These are phyloP conservation scores for Populus tomentosa DNA, from an alignment of 441 rosid genomes.

Conservation along the genomic window DNA sequence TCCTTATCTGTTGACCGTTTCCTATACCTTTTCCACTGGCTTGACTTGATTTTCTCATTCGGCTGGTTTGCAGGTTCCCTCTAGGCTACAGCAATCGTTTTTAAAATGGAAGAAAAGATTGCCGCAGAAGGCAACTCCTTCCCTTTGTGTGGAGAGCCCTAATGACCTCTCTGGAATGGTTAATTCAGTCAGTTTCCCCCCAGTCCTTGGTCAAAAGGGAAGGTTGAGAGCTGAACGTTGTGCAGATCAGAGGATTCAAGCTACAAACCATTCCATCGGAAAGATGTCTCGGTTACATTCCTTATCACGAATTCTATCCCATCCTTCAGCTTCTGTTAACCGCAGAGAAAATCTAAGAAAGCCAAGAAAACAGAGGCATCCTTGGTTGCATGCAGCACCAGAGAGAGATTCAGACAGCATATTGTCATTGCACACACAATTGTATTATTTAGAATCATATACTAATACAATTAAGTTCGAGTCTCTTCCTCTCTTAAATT, in stretches of 20 bases:
- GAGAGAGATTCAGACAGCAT: no score
- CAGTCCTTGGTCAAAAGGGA: conserved; percentile 18
- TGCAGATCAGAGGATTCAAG: conserved; percentile 18
- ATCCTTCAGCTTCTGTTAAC: no score
- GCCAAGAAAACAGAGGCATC: no score
- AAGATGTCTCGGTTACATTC: conserved; percentile 42
- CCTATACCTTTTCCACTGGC: neutral
- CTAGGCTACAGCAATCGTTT: conserved; percentile 46
- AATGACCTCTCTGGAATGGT: conserved; percentile 12
- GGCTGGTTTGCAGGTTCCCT: conserved; percentile 50
- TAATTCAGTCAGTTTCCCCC: conserved; percentile 41
- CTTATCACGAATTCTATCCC: conserved; percentile 39
- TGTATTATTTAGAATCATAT: no score
- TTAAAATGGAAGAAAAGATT: conserved; percentile 41
- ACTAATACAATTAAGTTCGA: no score
- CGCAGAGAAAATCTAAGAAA: no score
- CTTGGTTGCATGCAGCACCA: no score
- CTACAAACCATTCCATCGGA: conserved; percentile 22
- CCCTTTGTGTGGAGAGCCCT: conserved; percentile 17
- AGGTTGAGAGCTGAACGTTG: conserved; percentile 38
- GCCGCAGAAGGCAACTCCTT: conserved; percentile 22
- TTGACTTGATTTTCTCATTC: neutral
- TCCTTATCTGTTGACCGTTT: neutral
- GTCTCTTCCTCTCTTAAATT: neutral
- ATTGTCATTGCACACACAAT: no score